Conservation (phyloP, 805 yeast species). For the Blastobotrys chiropterorum region DNA sequence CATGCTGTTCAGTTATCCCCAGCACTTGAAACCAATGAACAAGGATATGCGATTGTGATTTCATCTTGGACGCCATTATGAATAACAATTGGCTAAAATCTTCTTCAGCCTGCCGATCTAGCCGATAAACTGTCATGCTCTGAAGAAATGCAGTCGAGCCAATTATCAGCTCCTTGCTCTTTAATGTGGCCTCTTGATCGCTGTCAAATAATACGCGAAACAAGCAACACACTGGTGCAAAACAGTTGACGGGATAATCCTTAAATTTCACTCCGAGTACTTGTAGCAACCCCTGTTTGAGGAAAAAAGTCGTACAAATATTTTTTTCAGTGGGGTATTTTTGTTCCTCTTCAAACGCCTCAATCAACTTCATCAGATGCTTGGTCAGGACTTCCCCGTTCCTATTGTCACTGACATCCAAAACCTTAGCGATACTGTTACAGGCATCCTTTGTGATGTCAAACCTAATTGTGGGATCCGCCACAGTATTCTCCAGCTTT, state of each 20-base stretch:
- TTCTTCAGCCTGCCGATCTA: conserved; percentile 10
- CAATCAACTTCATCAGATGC: conserved; percentile 2
- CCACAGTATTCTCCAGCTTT: no score
- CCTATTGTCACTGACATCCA: no score
- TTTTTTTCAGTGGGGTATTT: background rate
- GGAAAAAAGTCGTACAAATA: conserved; percentile 8
- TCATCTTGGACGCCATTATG: conserved; percentile 9
- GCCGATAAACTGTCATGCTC: background rate
- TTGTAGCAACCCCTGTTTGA: conserved; percentile 5
- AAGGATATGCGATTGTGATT: conserved; percentile 7
- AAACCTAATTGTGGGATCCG: conserved; percentile 8
- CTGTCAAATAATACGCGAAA: conserved; percentile 1
- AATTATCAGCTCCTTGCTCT: conserved; percentile 3
- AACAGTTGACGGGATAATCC: conserved; percentile 7
- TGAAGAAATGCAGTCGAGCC: conserved; percentile 3
- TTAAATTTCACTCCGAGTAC: conserved; percentile 1
- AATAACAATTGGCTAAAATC: conserved; percentile 10
- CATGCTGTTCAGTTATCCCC: conserved; percentile 5
- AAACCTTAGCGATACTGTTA: no score
- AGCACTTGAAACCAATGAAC: conserved; percentile 8
- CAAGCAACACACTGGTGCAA: conserved; percentile 5
- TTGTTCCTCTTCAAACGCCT: conserved; percentile 7
- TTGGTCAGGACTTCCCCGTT: conserved; percentile 1
- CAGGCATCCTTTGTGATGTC: conserved; percentile 12
- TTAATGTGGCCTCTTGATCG: background rate